These are phyloP conservation scores for Jasminum sambac DNA, from an alignment of 257 asterid genomes.

Conservation along the genomic window DNA sequence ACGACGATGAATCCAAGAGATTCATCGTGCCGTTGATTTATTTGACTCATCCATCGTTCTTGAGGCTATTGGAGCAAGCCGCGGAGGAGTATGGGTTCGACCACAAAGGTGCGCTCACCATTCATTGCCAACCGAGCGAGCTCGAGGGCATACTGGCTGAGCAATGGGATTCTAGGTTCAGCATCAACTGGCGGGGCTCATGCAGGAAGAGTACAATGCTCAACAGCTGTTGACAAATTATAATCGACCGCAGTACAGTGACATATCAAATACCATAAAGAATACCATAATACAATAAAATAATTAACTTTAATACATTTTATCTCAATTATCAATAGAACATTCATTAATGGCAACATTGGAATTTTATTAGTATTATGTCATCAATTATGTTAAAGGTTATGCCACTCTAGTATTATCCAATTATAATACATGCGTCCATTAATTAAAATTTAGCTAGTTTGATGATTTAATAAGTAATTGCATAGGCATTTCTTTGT, in stretches of 20 bases:
- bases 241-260: too few relatives aligned
- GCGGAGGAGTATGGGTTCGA: conserved; percentile 87
- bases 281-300: neutral
- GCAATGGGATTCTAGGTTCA: conserved; percentile 16
- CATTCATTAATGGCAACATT: too few relatives aligned
- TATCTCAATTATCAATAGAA: too few relatives aligned
- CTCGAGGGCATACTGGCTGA: conserved; percentile 37
- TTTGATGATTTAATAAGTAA: too few relatives aligned
- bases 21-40: conserved; percentile 66
- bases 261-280: too few relatives aligned
- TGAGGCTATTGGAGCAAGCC: conserved; percentile 58
- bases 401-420: too few relatives aligned
- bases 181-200: conserved; percentile 22
- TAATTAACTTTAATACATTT: too few relatives aligned
- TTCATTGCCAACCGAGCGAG: conserved; percentile 59
- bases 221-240: conserved; percentile 24
- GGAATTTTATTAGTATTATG: too few relatives aligned
- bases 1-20: conserved; percentile 47
- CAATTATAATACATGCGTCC: neutral
- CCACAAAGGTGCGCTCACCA: conserved; percentile 59
- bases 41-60: conserved; percentile 60
- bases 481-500: too few relatives aligned
- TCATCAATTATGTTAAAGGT: too few relatives aligned
- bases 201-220: conserved; percentile 28
- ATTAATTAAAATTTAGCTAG: neutral